phyloP scores from a whole-genome alignment of 2,329 filamentous ascomycete species.

The Calonectria pseudoturangicola region DNA sequence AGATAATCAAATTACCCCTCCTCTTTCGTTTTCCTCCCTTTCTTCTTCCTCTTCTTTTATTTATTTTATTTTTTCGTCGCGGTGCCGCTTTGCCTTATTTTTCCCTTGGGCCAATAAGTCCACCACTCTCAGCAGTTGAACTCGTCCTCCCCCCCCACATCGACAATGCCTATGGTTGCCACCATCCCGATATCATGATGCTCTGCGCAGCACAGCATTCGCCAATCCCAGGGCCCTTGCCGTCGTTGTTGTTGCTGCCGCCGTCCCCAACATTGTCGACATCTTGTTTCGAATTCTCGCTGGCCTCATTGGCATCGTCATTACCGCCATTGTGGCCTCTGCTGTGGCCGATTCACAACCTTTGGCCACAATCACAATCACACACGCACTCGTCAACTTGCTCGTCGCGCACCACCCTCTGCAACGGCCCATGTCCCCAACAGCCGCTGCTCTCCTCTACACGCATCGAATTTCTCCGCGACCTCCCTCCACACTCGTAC shows the following conservation, averaged over 20 bases:
- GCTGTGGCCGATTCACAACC: constrained; percentile 33
- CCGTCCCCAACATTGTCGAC: constrained; percentile 38
- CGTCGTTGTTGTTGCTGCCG: constrained; percentile 44
- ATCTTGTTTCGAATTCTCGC: constrained; percentile 34
- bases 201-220: constrained; percentile 60
- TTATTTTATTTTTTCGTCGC: constrained; percentile 6
- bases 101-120: constrained; percentile 26
- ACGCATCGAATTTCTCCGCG: constrained; percentile 49
- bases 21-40: constrained; percentile 4
- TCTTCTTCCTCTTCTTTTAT: not conserved
- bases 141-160: constrained; percentile 36
- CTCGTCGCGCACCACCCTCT: constrained; percentile 32
- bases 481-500: constrained; percentile 40
- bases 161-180: constrained; percentile 58
- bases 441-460: constrained; percentile 45
- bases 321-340: constrained; percentile 20
- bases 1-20: constrained; percentile 38
- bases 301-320: constrained; percentile 41
- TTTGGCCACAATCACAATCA: constrained; percentile 28
- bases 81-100: constrained; percentile 18
- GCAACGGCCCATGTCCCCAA: constrained; percentile 53
- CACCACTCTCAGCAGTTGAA: constrained; percentile 33
- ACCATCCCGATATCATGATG: constrained; percentile 65
- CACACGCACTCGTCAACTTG: constrained; percentile 34
- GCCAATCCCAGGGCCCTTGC: constrained; percentile 57